A percentile compares a stretch with the other conserved stretches of the same genome.
These are phyloP conservation scores for Limonium bicolor DNA, from an alignment of 148 eudicot genomes.

Conservation along the genomic window DNA sequence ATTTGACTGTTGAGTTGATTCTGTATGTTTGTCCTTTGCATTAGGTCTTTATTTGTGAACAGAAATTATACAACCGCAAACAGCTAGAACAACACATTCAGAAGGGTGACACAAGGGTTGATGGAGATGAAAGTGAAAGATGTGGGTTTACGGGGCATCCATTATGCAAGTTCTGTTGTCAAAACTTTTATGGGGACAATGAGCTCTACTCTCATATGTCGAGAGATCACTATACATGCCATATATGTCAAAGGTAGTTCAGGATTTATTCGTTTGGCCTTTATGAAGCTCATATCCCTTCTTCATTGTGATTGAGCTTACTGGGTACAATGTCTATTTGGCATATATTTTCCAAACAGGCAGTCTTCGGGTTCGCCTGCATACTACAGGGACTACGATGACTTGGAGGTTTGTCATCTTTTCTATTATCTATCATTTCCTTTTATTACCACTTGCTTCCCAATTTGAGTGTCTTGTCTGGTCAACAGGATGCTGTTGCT, in stretches of 20 bases:
- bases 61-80: slow-evolving; percentile 66
- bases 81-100: slow-evolving; percentile 64
- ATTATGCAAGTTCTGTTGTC: slow-evolving; percentile 66
- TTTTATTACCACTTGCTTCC: too few relatives aligned
- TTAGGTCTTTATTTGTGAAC: slow-evolving; percentile 84
- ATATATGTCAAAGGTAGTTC: slow-evolving; percentile 73
- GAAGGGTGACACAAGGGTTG: slow-evolving; percentile 69
- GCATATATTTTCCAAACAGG: slow-evolving; percentile 34
- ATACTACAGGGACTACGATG: slow-evolving; percentile 74
- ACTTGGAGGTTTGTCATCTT: slow-evolving; percentile 79
- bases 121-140: slow-evolving; percentile 82
- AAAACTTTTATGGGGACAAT: slow-evolving; percentile 80
- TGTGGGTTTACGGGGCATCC: slow-evolving; percentile 95
- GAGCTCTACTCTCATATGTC: slow-evolving; percentile 82
- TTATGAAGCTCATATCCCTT: slow-evolving; percentile 5
- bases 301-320: not conserved
- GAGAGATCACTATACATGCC: slow-evolving; percentile 80
- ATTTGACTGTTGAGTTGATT: too few relatives aligned
- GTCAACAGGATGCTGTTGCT: too few relatives aligned
- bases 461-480: too few relatives aligned
- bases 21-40: slow-evolving; percentile 3
- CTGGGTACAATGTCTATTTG: slow-evolving; percentile 1
- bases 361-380: slow-evolving; percentile 54
- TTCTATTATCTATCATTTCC: too few relatives aligned
- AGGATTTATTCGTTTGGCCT: slow-evolving; percentile 1